Evolutionary conservation across 2,329 filamentous ascomycete genomes (phyloP).

Genomic region (Phaeosphaeriaceae sp.): DNA sequence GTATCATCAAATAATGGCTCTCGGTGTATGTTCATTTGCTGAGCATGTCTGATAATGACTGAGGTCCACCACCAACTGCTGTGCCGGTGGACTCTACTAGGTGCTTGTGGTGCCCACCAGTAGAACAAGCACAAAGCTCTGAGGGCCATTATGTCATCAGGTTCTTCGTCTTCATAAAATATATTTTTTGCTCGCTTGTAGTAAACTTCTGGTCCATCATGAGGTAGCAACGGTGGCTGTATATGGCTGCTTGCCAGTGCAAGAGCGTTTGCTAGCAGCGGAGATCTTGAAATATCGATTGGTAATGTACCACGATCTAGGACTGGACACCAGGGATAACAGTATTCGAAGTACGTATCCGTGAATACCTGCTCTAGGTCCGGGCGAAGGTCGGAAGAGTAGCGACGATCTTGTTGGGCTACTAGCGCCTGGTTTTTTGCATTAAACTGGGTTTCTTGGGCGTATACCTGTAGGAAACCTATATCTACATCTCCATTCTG

Average conservation of each 20-base stretch:
- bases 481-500: conserved; percentile 25
- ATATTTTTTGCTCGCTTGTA: conserved; percentile 26
- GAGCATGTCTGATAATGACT: conserved; percentile 29
- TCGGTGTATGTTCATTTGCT: conserved; percentile 31
- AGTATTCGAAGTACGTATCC: conserved; percentile 28
- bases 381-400: conserved; percentile 17
- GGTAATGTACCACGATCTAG: conserved; percentile 22
- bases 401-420: conserved; percentile 25
- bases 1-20: conserved; percentile 20
- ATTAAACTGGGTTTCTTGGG: conserved; percentile 26
- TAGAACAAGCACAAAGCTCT: conserved; percentile 29
- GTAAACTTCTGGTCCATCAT: conserved; percentile 26
- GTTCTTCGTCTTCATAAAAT: conserved; percentile 31
- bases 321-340: conserved; percentile 31
- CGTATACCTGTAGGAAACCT: conserved; percentile 26
- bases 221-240: conserved; percentile 25
- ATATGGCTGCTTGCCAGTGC: conserved; percentile 28
- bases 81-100: conserved; percentile 25
- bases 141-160: conserved; percentile 22
- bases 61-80: conserved; percentile 28
- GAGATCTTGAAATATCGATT: conserved; percentile 22
- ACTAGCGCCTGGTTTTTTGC: conserved; percentile 28
- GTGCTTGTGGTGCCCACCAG: conserved; percentile 30
- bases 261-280: conserved; percentile 26
- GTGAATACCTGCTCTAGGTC: conserved; percentile 29